Percentiles rank a stretch among this genome's conserved stretches.
These are phyloP conservation scores for Hemisphaericaspora xylofermentans DNA, from an alignment of 1,139 yeast genomes.

Conservation along the genomic window DNA sequence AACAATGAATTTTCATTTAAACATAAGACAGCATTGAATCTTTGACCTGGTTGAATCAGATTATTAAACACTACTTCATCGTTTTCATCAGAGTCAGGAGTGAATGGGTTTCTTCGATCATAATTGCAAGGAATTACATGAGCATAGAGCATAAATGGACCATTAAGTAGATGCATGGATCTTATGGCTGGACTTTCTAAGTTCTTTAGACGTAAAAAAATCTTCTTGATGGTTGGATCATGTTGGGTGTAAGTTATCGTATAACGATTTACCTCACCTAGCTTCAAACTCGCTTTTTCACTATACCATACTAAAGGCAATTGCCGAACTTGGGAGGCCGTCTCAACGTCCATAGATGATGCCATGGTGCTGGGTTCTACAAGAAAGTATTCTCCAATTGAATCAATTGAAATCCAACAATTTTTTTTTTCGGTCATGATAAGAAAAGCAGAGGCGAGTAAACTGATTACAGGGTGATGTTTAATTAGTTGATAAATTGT, in stretches of 20 bases:
- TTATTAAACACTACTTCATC: slow-evolving; percentile 39
- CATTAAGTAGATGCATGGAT: slow-evolving; percentile 55
- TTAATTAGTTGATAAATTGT: no score
- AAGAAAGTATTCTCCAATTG: no score
- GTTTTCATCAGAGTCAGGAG: slow-evolving; percentile 26
- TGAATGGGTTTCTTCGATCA: slow-evolving; percentile 29
- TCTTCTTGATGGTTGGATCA: slow-evolving; percentile 18
- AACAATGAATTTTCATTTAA: slow-evolving; percentile 46
- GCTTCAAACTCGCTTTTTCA: slow-evolving; percentile 32
- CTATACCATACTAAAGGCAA: slow-evolving; percentile 38
- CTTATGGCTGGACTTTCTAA: slow-evolving; percentile 49
- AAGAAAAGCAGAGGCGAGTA: no score
- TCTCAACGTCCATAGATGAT: neutral
- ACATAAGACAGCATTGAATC: slow-evolving; percentile 48
- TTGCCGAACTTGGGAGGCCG: neutral
- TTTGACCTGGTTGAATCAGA: slow-evolving; percentile 62
- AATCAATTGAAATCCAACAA: no score
- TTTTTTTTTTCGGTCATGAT: neutral
- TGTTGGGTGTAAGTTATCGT: slow-evolving; percentile 25
- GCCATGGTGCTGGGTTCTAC: no score
- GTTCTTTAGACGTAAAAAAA: slow-evolving; percentile 49
- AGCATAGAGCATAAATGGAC: slow-evolving; percentile 60
- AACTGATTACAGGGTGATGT: no score
- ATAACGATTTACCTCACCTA: slow-evolving; percentile 44
- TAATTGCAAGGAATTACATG: slow-evolving; percentile 58